Evolutionary conservation across 1,284 basidiomycete species (phyloP).

Genomic region (Puccinia coronata): DNA sequence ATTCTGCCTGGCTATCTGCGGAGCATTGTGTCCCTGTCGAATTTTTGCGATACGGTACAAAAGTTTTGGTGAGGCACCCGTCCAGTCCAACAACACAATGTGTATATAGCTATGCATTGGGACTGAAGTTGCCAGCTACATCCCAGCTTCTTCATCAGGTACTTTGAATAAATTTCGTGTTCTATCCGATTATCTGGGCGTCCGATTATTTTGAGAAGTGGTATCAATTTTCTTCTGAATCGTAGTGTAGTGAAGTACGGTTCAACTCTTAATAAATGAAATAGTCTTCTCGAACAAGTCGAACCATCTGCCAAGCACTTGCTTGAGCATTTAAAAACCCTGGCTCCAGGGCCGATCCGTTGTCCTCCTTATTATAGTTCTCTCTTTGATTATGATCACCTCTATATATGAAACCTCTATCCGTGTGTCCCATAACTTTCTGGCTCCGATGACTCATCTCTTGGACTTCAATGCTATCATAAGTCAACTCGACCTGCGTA

Average conservation of each 20-base stretch:
- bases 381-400: constrained; percentile 20
- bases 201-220: not conserved
- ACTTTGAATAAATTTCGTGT: not conserved
- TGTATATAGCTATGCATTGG: not conserved
- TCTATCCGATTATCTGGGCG: not conserved
- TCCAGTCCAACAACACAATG: not conserved
- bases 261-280: constrained; percentile 2
- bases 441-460: constrained; percentile 1
- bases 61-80: not conserved
- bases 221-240: not conserved
- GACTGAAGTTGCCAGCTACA: not conserved
- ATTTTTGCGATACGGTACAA: not conserved
- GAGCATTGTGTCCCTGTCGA: not conserved
- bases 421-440: constrained; percentile 3
- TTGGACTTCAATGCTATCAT: not conserved
- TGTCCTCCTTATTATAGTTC: not conserved
- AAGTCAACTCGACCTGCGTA: not conserved
- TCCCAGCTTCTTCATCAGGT: not conserved
- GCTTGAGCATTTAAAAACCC: constrained; percentile 9
- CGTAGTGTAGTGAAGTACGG: not conserved
- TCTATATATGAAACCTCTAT: constrained; percentile 23
- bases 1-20: not conserved
- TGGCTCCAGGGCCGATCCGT: constrained; percentile 16
- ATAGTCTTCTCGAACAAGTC: not conserved
- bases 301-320: constrained; percentile 6